phyloP scores from a whole-genome alignment of 169 alveolate genomes.

The Cryptosporidium sp. region DNA sequence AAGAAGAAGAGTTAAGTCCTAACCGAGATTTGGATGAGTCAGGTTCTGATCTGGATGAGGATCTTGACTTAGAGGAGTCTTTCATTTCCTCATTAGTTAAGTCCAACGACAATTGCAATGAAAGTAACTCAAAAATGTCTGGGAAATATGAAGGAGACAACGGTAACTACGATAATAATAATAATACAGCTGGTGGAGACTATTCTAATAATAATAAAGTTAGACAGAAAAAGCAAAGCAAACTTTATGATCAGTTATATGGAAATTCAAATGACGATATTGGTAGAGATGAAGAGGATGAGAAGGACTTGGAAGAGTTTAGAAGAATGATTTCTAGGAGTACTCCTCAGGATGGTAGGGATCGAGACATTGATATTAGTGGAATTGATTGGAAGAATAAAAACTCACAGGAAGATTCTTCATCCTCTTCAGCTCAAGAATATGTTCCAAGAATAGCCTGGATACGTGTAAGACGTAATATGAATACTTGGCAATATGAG shows the following conservation, averaged over 20 bases:
- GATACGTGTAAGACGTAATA: constrained; percentile 85
- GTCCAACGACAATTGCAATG: background rate
- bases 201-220: no score
- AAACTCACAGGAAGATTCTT: background rate
- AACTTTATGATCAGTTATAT: constrained; percentile 4
- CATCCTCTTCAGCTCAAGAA: constrained; percentile 44
- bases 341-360: constrained; percentile 20
- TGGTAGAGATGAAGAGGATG: constrained; percentile 66
- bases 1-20: background rate
- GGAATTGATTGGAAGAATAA: background rate
- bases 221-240: constrained; percentile 5
- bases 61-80: constrained; percentile 58
- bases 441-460: constrained; percentile 87
- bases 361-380: background rate
- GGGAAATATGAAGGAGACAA: background rate
- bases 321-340: constrained; percentile 47
- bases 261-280: background rate
- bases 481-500: constrained; percentile 82
- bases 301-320: constrained; percentile 56
- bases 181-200: background rate
- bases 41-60: constrained; percentile 42
- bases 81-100: constrained; percentile 56
- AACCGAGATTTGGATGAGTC: background rate
- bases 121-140: background rate
- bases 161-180: background rate